Percentiles rank a stretch among this genome's conserved stretches.
phyloP scores from a whole-genome alignment of 2,329 filamentous ascomycete species.

The Colletotrichum sp. region DNA sequence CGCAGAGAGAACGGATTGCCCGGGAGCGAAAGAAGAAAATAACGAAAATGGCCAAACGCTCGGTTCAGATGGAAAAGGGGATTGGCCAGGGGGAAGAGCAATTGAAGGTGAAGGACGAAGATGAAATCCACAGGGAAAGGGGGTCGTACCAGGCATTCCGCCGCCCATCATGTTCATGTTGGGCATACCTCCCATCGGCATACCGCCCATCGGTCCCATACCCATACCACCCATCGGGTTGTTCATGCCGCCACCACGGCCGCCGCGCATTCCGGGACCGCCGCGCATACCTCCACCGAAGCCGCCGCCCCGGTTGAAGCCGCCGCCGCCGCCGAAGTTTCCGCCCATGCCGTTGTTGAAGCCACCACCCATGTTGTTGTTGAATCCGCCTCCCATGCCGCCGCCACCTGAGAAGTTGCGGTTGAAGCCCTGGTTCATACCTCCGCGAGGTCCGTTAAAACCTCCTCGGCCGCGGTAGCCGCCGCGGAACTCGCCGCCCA shows the following conservation, averaged over 20 bases:
- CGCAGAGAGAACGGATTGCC: background rate
- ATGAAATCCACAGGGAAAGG: constrained; percentile 9
- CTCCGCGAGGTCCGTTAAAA: constrained; percentile 48
- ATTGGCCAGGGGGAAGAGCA: background rate
- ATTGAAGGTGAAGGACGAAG: background rate
- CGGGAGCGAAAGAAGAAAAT: background rate
- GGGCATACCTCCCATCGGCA: constrained; percentile 58
- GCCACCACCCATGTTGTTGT: constrained; percentile 45
- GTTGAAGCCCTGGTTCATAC: constrained; percentile 53
- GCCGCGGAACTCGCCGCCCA: constrained; percentile 49
- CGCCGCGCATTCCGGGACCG: constrained; percentile 43
- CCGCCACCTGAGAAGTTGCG: constrained; percentile 35
- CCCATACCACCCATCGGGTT: constrained; percentile 55
- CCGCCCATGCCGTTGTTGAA: constrained; percentile 59
- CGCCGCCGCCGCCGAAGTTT: constrained; percentile 45
- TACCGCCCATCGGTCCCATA: constrained; percentile 51
- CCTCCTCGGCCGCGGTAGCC: constrained; percentile 59
- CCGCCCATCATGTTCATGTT: constrained; percentile 57
- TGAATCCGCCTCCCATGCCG: constrained; percentile 47
- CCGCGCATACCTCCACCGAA: constrained; percentile 55
- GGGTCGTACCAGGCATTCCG: constrained; percentile 59
- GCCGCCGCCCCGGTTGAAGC: constrained; percentile 52
- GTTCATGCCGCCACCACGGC: constrained; percentile 48
- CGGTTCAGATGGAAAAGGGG: background rate
- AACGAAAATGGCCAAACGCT: background rate